phyloP scores from a whole-genome alignment of 805 yeast genomes.

The Nakazawaea siamensis region DNA sequence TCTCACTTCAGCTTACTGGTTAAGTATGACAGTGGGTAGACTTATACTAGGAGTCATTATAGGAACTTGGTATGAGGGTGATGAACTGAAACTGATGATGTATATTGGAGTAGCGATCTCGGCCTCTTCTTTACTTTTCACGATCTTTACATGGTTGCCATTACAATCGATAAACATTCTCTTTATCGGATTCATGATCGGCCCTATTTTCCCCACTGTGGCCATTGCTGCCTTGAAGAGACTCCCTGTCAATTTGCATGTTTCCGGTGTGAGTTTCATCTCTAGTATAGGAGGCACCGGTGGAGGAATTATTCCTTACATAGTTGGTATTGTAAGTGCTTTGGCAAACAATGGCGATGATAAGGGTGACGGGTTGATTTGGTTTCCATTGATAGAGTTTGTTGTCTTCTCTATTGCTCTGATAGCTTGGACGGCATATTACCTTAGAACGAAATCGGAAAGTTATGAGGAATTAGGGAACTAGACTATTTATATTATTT shows the following conservation, averaged over 20 bases:
- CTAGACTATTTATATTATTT: neutral
- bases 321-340: constrained; percentile 43
- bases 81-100: constrained; percentile 30
- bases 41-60: constrained; percentile 38
- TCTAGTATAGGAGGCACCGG: constrained; percentile 85
- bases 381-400: constrained; percentile 21
- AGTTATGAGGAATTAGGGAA: neutral
- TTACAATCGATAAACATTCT: constrained; percentile 29
- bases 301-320: constrained; percentile 65
- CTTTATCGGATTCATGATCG: constrained; percentile 37
- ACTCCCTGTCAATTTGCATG: constrained; percentile 52
- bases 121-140: constrained; percentile 24
- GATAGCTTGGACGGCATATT: constrained; percentile 19
- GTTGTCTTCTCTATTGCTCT: constrained; percentile 16
- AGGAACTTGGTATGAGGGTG: constrained; percentile 31
- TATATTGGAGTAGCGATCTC: constrained; percentile 27
- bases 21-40: constrained; percentile 41
- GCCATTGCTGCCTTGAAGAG: constrained; percentile 55
- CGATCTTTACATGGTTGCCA: constrained; percentile 17
- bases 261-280: constrained; percentile 64
- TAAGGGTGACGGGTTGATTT: constrained; percentile 21
- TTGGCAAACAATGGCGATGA: constrained; percentile 21
- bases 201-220: constrained; percentile 60
- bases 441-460: neutral
- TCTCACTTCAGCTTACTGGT: constrained; percentile 44